A percentile compares a stretch with the other conserved stretches of the same genome.
phyloP scores from a whole-genome alignment of 225 moss, liverwort and hornwort genomes.

The Marchantia paleacea region DNA sequence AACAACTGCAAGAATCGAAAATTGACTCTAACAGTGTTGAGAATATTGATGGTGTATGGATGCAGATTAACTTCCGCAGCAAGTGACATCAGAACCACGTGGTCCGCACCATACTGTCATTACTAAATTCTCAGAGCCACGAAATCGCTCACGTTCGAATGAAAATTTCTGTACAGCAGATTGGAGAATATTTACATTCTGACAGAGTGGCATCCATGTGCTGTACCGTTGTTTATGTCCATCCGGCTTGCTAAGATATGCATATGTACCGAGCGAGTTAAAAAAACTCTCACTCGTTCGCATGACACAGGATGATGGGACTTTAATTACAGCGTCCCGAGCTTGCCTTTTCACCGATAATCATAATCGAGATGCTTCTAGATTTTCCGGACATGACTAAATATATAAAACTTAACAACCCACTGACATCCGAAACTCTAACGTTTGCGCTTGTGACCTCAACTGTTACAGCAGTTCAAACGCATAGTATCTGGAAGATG shows the following conservation, averaged over 20 bases:
- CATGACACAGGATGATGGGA: not conserved
- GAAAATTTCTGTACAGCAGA: not conserved
- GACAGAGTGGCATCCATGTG: slow-evolving; percentile 2
- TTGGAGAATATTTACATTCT: not conserved
- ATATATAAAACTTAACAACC: too few species aligned
- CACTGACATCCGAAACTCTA: too few species aligned
- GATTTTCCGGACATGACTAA: too few species aligned
- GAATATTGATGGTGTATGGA: too few species aligned
- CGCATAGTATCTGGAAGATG: not conserved
- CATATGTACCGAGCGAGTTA: not conserved
- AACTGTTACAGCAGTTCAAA: too few species aligned
- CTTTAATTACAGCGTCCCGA: not conserved
- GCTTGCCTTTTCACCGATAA: not conserved
- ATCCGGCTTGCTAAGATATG: not conserved
- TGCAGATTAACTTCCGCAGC: not conserved
- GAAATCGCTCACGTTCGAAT: not conserved
- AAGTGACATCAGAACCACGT: slow-evolving; percentile 9
- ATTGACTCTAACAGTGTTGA: too few species aligned
- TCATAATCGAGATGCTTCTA: too few species aligned
- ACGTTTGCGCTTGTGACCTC: too few species aligned
- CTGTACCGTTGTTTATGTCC: not conserved
- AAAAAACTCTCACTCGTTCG: not conserved
- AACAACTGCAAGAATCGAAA: too few species aligned
- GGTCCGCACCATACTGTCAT: not conserved
- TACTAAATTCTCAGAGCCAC: not conserved